phyloP scores from a whole-genome alignment of 2,329 filamentous ascomycete genomes.

The Talaromyces sp. region DNA sequence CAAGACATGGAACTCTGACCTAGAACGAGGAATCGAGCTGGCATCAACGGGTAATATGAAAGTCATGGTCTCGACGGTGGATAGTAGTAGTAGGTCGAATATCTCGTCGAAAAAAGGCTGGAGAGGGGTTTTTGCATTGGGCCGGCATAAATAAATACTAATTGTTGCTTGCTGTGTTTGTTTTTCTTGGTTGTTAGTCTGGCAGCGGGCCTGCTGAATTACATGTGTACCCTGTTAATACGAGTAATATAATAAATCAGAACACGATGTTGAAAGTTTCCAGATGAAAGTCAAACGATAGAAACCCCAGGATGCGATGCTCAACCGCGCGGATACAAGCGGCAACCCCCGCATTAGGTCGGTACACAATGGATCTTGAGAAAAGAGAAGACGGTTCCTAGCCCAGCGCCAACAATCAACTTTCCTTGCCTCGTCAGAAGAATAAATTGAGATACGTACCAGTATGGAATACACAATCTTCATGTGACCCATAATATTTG shows the following conservation, averaged over 20 bases:
- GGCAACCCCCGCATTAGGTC: neutral
- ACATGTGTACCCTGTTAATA: neutral
- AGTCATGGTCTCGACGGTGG: slow-evolving; percentile 4
- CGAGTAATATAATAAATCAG: neutral
- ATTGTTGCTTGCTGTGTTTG: neutral
- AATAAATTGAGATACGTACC: neutral
- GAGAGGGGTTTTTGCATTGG: slow-evolving; percentile 9
- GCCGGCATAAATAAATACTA: neutral
- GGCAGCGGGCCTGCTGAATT: neutral
- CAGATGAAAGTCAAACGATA: neutral
- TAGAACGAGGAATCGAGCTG: slow-evolving; percentile 7
- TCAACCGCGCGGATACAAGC: neutral
- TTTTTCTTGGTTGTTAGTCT: neutral
- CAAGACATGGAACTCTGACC: neutral
- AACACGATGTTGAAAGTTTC: neutral
- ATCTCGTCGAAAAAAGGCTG: slow-evolving; percentile 1
- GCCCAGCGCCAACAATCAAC: neutral
- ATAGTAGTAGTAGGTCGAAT: neutral
- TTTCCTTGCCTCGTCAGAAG: neutral
- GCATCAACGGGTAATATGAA: slow-evolving; percentile 5
- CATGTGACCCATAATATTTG: no score
- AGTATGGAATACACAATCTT: neutral
- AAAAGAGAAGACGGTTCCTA: neutral
- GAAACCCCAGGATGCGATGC: neutral
- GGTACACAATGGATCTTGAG: neutral